Evolutionary conservation across 2,329 filamentous ascomycete species (phyloP), one percentile per base, ranked within the genome.

Genomic region (Penicillium sp.): DNA sequence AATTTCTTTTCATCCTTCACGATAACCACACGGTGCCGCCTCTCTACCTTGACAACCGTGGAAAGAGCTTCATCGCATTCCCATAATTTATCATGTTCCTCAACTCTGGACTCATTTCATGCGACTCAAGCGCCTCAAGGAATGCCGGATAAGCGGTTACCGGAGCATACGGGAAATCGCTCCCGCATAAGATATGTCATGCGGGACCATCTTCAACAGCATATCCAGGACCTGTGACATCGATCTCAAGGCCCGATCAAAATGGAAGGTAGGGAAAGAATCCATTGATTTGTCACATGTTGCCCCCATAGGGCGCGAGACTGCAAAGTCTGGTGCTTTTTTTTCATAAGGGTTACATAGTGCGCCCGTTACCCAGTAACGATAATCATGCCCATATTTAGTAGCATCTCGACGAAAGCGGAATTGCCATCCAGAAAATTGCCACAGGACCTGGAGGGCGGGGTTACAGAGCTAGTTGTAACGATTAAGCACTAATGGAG

Each of bases 161-260:
- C 2, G 67, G 66, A 1, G 71, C 69, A 60, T 70, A 67, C 1
- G 71, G 70, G n/a, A 68, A 71, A 31, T 69, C 63, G n/a, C 66
- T 69, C 31, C 69, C 67, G 42, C 62, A 71, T 3, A 71, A 49
- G 34, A 72, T 61, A 49, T 71, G 51, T 63, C 65, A 47, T 61
- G 60, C 34, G 57, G 58, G 37, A 65, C 53, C 17, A 64, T 38
- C 39, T 67, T 65, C 45, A 65, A 55, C 1, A 56, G 22, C 52
- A 63, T 43, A 43, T 63, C 60, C 20, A 67, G 47, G 4, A 69
- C 61, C 10, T 61, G 59, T 5, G 67, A 61, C 11, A 58, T 61
- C 0, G 57, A 41, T 4, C 58, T 63, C 28, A 75, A 38, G 2
- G 72, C 72, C 8, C 70, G 14, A 54, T 74, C 72, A 61, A 60